Base-by-base conservation (phyloP, 2,329 filamentous ascomycete species). In the Madurella fahalii region DNA sequence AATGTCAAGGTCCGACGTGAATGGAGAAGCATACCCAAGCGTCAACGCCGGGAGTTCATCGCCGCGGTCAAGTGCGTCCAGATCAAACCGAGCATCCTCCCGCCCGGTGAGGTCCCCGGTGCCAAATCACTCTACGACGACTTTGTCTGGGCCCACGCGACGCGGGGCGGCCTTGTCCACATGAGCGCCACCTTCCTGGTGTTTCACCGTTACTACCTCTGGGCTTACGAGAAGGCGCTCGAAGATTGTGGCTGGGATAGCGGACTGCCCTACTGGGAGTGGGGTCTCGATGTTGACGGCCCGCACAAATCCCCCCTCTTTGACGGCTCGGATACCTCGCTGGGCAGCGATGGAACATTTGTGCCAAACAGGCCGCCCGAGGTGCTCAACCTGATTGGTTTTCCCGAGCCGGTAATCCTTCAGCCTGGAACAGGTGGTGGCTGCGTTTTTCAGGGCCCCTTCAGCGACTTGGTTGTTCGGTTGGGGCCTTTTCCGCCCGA, bases 401-500 rank as follows among this genome's bases (percentile, higher is more conserved):
- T 40, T 11, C n/a, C 30, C 31, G 31, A 47, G 15, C 40, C 34
- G 25, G 31, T 45, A 13, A 30, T 39, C 16, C 11, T 51, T 20
- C 30, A n/a, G 53, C 58, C 1, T 51, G 57, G 49, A 7, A 51
- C 49, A 0, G 81, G 81, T 13, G 80, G 81, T 40, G 81, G 81
- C 2, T 83, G 79, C 63, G 68, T 83, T 0, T 66, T 64, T 7
- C 67, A 64, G 1, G 78, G 78, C 0, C 79, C 79, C 1, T 72
- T 81, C 16, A 62, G 63, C 25, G 71, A 72, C 60, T 69, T 72
- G 60, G 68, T 64, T 1, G 67, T 74, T 12, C 72, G 71, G 59
- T 64, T 75, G 42, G 73, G 73, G 0, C 71, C 72, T 25, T 55
- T 63, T 11, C 46, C 52, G 16, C 63, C 62, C 4, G 7, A 34